These are phyloP conservation scores for Plasmodium sp. DNA, from an alignment of 169 alveolate genomes.

Conservation along the genomic window DNA sequence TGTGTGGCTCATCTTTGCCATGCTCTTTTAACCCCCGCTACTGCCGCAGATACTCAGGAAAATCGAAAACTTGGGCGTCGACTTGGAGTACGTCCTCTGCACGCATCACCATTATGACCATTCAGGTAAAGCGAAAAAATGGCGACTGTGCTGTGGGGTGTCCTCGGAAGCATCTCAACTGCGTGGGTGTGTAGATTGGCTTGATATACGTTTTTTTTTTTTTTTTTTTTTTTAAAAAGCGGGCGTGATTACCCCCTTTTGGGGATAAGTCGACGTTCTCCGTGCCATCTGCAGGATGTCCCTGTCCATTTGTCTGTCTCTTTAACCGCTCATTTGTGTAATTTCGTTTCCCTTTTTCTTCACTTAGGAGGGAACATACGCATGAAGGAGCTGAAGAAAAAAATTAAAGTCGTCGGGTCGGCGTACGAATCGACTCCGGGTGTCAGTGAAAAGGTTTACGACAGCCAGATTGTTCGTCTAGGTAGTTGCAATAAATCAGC, in stretches of 20 bases:
- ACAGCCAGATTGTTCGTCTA: conserved; percentile 81
- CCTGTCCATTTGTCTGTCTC: neutral
- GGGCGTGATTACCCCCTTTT: neutral
- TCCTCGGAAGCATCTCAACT: too few relatives aligned
- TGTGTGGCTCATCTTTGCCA: neutral
- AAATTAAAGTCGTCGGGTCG: conserved; percentile 89
- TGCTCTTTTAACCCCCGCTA: neutral
- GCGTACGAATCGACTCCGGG: conserved; percentile 92
- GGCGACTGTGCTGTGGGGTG: neutral
- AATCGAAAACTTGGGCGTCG: conserved; percentile 74
- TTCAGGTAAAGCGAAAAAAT: conserved; percentile 46
- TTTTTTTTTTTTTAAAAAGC: too few relatives aligned
- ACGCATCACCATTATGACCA: conserved; percentile 93
- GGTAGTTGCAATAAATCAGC: conserved; percentile 23
- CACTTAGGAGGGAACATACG: conserved; percentile 88
- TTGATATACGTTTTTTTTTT: too few relatives aligned
- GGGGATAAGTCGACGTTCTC: neutral
- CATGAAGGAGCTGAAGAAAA: conserved; percentile 80
- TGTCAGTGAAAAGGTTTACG: conserved; percentile 83
- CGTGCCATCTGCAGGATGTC: neutral
- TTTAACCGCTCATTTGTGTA: neutral
- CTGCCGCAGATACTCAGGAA: conserved; percentile 14
- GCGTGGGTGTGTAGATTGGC: too few relatives aligned
- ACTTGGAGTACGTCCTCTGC: conserved; percentile 70
- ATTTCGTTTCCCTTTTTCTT: neutral